phyloP scores from a whole-genome alignment of 1,284 basidiomycete species.

The Austropuccinia psidii region DNA sequence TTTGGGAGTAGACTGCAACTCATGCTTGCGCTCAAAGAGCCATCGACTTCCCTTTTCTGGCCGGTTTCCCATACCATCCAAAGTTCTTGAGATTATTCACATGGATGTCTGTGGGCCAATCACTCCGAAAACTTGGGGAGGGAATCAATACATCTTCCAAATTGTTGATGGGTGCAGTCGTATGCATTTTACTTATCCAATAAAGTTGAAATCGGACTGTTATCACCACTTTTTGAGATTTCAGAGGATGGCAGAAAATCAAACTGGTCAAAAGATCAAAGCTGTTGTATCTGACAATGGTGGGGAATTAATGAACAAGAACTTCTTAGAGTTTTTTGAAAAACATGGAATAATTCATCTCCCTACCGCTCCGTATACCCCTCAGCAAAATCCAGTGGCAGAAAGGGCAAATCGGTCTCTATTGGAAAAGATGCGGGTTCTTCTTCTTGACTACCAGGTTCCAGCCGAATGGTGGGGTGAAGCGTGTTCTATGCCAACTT shows the following conservation, averaged over 20 bases:
- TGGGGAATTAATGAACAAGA: background rate
- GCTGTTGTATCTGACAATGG: conserved; percentile 20
- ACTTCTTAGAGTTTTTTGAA: background rate
- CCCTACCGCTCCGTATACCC: conserved; percentile 8
- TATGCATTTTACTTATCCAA: background rate
- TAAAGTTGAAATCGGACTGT: background rate
- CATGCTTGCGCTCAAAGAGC: background rate
- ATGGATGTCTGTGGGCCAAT: conserved; percentile 25
- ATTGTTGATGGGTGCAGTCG: background rate
- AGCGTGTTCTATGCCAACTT: background rate
- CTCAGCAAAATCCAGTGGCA: conserved; percentile 17
- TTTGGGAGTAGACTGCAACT: background rate
- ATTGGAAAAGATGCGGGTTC: background rate
- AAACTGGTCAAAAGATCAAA: background rate
- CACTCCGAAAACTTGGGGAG: background rate
- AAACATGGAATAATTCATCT: background rate
- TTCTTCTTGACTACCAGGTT: background rate
- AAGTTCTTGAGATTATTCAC: background rate
- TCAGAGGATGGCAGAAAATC: background rate
- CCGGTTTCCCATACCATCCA: background rate
- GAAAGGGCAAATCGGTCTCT: background rate
- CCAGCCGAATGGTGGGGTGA: background rate
- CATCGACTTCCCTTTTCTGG: background rate
- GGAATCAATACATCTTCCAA: conserved; percentile 13
- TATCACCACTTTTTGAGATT: background rate